Percentiles rank a stretch among this genome's conserved stretches.
Evolutionary conservation across 345 rosid genomes (phyloP).

Genomic region (Streptanthus diversifolius): DNA sequence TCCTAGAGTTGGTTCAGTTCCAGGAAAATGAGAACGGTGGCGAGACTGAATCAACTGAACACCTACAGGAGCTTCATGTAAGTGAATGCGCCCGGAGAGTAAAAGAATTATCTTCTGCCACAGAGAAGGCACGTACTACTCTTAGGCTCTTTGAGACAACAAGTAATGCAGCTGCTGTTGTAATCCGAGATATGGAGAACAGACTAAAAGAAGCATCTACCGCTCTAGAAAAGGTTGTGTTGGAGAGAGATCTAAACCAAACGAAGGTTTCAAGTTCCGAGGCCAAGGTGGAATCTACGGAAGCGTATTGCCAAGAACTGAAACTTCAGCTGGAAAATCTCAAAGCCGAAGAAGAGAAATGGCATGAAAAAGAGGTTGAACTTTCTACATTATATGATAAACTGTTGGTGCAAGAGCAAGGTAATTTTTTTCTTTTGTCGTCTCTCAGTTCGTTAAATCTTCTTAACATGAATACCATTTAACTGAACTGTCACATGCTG

Average conservation of each 20-base stretch:
- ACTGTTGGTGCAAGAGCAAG: slow-evolving; percentile 48
- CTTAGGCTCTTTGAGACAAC: slow-evolving; percentile 52
- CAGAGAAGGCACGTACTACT: slow-evolving; percentile 38
- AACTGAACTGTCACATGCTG: neutral
- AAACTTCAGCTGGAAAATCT: slow-evolving; percentile 43
- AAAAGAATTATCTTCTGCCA: slow-evolving; percentile 44
- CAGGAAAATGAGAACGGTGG: slow-evolving; percentile 35
- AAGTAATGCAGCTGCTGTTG: slow-evolving; percentile 44
- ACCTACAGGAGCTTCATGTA: slow-evolving; percentile 30
- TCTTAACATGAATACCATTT: slow-evolving; percentile 9
- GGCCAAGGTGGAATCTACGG: slow-evolving; percentile 46
- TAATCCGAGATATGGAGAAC: slow-evolving; percentile 57
- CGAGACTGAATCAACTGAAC: slow-evolving; percentile 34
- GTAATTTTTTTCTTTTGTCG: slow-evolving; percentile 29
- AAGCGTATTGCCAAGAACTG: slow-evolving; percentile 49
- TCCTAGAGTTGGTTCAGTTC: slow-evolving; percentile 45
- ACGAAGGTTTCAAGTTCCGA: slow-evolving; percentile 52
- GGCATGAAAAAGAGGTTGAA: slow-evolving; percentile 67
- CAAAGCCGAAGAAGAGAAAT: slow-evolving; percentile 45
- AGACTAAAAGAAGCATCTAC: slow-evolving; percentile 42
- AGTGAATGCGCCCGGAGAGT: slow-evolving; percentile 40
- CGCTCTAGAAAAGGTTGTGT: slow-evolving; percentile 40
- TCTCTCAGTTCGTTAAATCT: slow-evolving; percentile 8
- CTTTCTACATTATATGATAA: slow-evolving; percentile 38
- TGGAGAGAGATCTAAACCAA: slow-evolving; percentile 51